Base-by-base conservation (phyloP, 139 green algal genomes). In the Edaphochlamys debaryana region DNA sequence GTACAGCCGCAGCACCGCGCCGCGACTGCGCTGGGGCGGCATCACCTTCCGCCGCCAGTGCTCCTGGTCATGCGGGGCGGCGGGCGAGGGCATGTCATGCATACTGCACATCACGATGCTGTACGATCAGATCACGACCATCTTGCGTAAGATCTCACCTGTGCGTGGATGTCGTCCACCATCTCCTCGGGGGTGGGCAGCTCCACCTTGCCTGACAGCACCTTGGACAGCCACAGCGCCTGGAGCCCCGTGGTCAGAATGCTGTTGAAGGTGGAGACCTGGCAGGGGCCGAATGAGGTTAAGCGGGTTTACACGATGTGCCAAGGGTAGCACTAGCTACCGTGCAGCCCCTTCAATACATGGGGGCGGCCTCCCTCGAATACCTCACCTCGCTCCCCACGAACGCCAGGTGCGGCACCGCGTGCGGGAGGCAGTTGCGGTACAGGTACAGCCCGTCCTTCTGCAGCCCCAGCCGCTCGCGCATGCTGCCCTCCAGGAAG, bases 381-480 rank as follows among this genome's bases (percentile, higher is more conserved):
- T 29, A 22, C 54, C 19, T 29, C 17, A 73, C 82, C n/a, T 84
- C 82, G 40, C 52, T 42, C 20, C 82, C 82, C 17, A 87, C 56
- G 75, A 87, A 87, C 9, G 67, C 73, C 40, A 87, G 67, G 48
- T 42, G 48, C 19, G 74, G 82, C 32, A 87, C 50, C 4, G 8
- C 6, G 22, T 58, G 74, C 29, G 67, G 32, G 25, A 84, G n/a
- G 20, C 78, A 58, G 74, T 86, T 67, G 73, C 85, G 85, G 72
- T 85, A 89, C 17, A 89, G 79, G 37, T 82, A 82, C 66, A 89
- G 66, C 19, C 85, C 85, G 58, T 89, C 85, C 72, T 86, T 84
- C 19, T 86, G 85, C 27, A 89, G 9, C 36, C 56, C 85, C 37
- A 89, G 79, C 45, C 60, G 67, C 22, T 67, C 37, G 42, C 64